A percentile compares a stretch with the other conserved stretches of the same genome.
phyloP scores from a whole-genome alignment of 2,329 filamentous ascomycete species.

The Xylariaceae sp. region DNA sequence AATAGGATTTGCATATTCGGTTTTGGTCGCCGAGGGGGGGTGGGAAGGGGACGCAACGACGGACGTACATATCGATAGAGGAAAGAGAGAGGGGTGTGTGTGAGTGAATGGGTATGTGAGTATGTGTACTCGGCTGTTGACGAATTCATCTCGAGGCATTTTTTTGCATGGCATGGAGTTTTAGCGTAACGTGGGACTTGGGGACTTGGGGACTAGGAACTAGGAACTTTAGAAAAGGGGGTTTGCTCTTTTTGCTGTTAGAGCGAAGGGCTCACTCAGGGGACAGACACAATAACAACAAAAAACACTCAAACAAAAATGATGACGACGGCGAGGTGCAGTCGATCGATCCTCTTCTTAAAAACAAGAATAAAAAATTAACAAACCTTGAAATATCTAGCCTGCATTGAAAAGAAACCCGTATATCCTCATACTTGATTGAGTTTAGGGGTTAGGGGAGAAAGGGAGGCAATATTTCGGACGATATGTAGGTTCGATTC shows the following conservation, averaged over 20 bases:
- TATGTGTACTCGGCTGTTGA: background rate
- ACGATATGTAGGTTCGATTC: too few relatives aligned
- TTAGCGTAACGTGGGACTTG: slow-evolving; percentile 8
- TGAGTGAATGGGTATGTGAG: too few relatives aligned
- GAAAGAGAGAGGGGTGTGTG: background rate
- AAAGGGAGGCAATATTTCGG: background rate
- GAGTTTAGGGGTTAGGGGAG: background rate
- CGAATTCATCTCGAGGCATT: slow-evolving; percentile 5
- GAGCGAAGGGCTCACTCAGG: background rate
- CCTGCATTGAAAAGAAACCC: too few relatives aligned
- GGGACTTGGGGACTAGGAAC: too few relatives aligned
- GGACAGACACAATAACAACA: background rate
- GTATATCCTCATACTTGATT: too few relatives aligned
- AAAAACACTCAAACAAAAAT: background rate
- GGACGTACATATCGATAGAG: background rate
- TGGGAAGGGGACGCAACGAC: background rate
- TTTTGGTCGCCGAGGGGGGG: too few relatives aligned
- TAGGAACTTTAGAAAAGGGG: background rate
- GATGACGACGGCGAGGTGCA: background rate
- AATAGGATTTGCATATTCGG: slow-evolving; percentile 20
- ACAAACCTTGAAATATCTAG: too few relatives aligned
- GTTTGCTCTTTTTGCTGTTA: background rate
- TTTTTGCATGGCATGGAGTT: slow-evolving; percentile 31
- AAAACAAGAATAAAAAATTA: too few relatives aligned
- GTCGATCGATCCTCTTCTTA: background rate